Conservation (phyloP, 2,329 filamentous ascomycete genomes). For the Fusarium sarcochroum region DNA sequence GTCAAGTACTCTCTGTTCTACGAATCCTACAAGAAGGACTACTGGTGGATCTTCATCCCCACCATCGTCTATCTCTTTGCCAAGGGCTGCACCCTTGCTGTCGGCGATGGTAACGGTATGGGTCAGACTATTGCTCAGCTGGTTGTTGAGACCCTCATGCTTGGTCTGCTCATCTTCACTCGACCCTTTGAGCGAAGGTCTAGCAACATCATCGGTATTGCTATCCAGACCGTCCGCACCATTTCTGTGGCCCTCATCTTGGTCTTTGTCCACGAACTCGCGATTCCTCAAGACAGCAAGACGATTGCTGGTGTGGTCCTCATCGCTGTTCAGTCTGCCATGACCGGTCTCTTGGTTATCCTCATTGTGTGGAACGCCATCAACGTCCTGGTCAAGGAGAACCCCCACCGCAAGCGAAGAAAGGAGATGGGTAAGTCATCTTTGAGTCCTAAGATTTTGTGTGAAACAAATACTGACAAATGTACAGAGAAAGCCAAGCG, state of each 20-base stretch:
- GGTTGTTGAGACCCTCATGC: constrained; percentile 83
- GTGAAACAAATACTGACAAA: constrained; percentile 44
- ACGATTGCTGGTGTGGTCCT: constrained; percentile 94
- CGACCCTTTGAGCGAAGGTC: constrained; percentile 90
- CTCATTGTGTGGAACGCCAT: constrained; percentile 92
- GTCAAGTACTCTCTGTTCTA: constrained; percentile 98
- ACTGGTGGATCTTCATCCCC: constrained; percentile 98
- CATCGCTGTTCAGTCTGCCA: constrained; percentile 88
- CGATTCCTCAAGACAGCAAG: constrained; percentile 90
- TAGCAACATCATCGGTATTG: constrained; percentile 92
- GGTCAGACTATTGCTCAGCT: constrained; percentile 85
- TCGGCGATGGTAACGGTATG: constrained; percentile 87
- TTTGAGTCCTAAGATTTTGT: background rate
- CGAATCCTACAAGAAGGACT: constrained; percentile 92
- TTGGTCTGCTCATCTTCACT: constrained; percentile 84
- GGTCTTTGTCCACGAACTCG: constrained; percentile 93
- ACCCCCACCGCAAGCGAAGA: constrained; percentile 88
- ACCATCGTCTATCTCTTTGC: constrained; percentile 90
- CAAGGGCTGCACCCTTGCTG: constrained; percentile 88
- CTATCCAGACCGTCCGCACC: constrained; percentile 90
- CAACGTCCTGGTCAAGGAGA: constrained; percentile 84
- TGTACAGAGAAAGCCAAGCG: constrained; percentile 80
- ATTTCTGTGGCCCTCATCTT: constrained; percentile 91
- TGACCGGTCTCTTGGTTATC: constrained; percentile 87
- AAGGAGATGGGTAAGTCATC: constrained; percentile 85